These are phyloP conservation scores for Heritiera littoralis DNA, from an alignment of 345 rosid genomes.

Conservation along the genomic window DNA sequence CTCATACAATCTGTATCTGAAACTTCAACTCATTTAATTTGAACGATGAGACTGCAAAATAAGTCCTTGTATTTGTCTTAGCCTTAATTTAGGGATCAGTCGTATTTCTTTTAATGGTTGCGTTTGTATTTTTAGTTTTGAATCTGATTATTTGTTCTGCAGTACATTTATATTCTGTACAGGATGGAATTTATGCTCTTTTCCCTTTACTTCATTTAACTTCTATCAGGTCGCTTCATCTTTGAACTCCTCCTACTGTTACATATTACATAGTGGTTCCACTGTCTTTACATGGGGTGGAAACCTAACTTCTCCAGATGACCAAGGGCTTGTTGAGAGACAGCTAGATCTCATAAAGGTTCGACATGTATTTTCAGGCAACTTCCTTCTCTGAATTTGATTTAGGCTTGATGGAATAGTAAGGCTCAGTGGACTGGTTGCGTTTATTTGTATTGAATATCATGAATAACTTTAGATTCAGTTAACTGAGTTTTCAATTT, in stretches of 20 bases:
- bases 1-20: background rate
- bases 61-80: background rate
- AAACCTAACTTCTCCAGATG: conserved; percentile 69
- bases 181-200: conserved; percentile 18
- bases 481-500: conserved; percentile 9
- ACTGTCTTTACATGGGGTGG: conserved; percentile 92
- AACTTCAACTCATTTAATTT: background rate
- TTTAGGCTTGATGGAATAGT: conserved; percentile 13
- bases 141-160: conserved; percentile 1
- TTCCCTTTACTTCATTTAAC: conserved; percentile 17
- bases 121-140: background rate
- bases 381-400: conserved; percentile 18
- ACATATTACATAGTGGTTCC: conserved; percentile 79
- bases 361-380: conserved; percentile 22
- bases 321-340: conserved; percentile 87
- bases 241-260: conserved; percentile 89
- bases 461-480: conserved; percentile 5
- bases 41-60: background rate
- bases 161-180: background rate
- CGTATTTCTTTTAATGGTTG: background rate
- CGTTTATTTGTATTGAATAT: background rate
- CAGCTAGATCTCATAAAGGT: conserved; percentile 98
- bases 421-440: background rate
- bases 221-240: conserved; percentile 74
- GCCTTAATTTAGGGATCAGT: background rate